These are phyloP conservation scores for Vinca minor DNA, from an alignment of 257 asterid genomes.

Conservation along the genomic window DNA sequence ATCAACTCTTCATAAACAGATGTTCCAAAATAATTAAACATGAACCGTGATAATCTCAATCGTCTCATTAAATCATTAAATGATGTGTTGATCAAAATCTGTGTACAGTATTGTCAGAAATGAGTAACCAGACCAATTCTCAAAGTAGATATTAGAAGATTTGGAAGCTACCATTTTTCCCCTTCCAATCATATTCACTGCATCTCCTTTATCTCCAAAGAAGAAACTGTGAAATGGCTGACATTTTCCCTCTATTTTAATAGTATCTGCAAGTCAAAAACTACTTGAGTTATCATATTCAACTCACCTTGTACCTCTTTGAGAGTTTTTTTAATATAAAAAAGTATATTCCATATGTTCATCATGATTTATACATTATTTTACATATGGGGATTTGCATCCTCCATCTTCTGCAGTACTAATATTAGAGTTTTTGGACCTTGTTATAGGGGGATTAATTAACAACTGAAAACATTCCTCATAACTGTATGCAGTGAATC, in stretches of 20 bases:
- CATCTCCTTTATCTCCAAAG: not conserved
- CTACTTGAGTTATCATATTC: conserved; percentile 4
- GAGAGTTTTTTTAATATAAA: no score
- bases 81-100: no score
- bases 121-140: not conserved
- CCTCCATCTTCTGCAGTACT: not conserved
- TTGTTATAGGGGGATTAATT: not conserved
- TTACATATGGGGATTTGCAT: not conserved
- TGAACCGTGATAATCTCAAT: no score
- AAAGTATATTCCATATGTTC: not conserved
- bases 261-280: not conserved
- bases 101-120: no score
- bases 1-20: no score
- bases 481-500: not conserved
- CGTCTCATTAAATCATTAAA: no score
- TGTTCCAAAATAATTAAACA: no score
- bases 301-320: not conserved
- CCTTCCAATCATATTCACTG: not conserved
- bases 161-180: no score
- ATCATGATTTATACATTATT: not conserved
- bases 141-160: conserved; percentile 3
- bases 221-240: not conserved
- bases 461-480: not conserved
- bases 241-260: not conserved
- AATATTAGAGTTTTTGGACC: not conserved